Evolutionary conservation across 352 stramenopile species (phyloP), one percentile per base, ranked within the genome.

Genomic region (Pythium utonaiense): DNA sequence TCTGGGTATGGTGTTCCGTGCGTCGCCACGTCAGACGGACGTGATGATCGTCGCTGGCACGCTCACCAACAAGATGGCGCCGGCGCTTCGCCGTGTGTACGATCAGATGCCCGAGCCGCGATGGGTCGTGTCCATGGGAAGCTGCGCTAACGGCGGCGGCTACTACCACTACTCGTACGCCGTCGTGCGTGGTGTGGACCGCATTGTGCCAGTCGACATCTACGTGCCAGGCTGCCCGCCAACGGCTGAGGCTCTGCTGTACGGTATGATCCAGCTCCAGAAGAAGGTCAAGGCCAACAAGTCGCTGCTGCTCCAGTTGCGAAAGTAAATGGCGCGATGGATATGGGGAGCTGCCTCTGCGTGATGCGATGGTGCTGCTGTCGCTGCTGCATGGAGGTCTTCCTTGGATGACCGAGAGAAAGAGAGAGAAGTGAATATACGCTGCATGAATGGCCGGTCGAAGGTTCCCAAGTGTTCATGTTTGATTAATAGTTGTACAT

Each of bases 261-360:
- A 99, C 73, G 97, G 96, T 8, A 66, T 99, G 52, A 83, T 99
- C 60, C 97, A 99, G 79, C 81, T 99, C 50, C 96, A 99, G 83
- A 99, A 99, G 88, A 99, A 99, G 82, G 87, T 99, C 61, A 99
- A 99, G 78, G 89, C 83, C 60, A 98, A 99, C 84, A 98, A 98
- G 78, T 91, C 81, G 56, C 77, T 99, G 31, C 66, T 98, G 50
- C 90, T 99, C 24, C 95, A 96, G 63, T 69, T 99, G 69, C 82
- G 95, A 71, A 99, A 99, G 91, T 99, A 97, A 88, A 63, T 58
- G 54, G 10, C 7, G 16, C 25, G 33, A 38, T 24, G n/a, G n/a
- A n/a, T n/a, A n/a, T n/a, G n/a, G n/a, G n/a, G n/a, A n/a, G n/a
- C n/a, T n/a, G n/a, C n/a, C n/a, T n/a, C n/a, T n/a, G n/a, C n/a